Evolutionary conservation across 208 protist genomes (phyloP).

Genomic region (Crithidia mellificae): DNA sequence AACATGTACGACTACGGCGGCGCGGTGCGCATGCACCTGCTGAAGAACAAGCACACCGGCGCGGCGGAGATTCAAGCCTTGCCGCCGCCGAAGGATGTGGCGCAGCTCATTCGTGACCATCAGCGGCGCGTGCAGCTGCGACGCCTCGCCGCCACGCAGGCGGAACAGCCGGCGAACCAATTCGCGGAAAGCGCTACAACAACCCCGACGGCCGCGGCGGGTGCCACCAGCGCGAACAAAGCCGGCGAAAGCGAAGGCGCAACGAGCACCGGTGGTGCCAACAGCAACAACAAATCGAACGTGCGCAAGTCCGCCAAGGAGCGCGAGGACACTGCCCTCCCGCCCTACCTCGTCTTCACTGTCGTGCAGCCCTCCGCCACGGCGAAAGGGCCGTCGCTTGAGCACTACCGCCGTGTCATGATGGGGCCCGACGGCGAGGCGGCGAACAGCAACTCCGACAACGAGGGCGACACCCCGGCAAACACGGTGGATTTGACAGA

Average conservation of each 20-base stretch:
- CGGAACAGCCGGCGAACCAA: neutral
- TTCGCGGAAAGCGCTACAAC: neutral
- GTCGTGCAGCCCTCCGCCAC: conserved; percentile 34
- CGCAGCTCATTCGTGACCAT: conserved; percentile 32
- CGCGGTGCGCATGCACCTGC: conserved; percentile 34
- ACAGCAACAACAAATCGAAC: neutral
- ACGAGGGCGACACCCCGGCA: neutral
- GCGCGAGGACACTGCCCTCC: conserved; percentile 1
- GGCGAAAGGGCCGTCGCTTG: conserved; percentile 28
- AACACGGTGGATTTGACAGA: conserved; percentile 7
- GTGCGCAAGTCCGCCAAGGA: conserved; percentile 13
- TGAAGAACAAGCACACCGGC: conserved; percentile 25
- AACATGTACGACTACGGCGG: conserved; percentile 55
- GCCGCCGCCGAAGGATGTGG: conserved; percentile 38
- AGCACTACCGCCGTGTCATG: conserved; percentile 34
- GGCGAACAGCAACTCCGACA: neutral
- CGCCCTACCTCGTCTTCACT: conserved; percentile 34
- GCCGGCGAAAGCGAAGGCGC: neutral
- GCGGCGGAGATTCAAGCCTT: conserved; percentile 38
- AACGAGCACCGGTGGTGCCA: neutral
- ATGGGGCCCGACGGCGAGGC: conserved; percentile 6
- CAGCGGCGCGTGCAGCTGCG: conserved; percentile 29
- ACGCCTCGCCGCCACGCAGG: neutral
- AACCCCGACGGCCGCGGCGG: neutral
- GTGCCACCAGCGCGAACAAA: neutral